Evolutionary conservation across 805 yeast species (phyloP).

Genomic region (Nakazawaea pomicola): DNA sequence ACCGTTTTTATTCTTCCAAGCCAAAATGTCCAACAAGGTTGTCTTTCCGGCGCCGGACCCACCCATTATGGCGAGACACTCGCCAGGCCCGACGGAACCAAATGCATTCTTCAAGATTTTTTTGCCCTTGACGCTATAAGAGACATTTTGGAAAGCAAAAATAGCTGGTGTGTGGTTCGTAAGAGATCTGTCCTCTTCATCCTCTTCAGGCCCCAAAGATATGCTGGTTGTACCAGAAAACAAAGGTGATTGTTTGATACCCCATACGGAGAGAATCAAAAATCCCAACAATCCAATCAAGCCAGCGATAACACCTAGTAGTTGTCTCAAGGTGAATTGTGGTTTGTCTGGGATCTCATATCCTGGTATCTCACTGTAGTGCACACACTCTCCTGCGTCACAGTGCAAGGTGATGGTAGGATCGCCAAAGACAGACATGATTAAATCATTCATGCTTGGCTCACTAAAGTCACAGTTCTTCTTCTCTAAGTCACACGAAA

Average conservation of each 20-base stretch:
- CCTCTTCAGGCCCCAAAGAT: constrained; percentile 23
- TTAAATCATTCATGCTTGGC: constrained; percentile 93
- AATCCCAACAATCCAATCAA: constrained; percentile 37
- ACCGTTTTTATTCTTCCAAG: constrained; percentile 84
- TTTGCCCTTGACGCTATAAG: constrained; percentile 51
- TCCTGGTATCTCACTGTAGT: constrained; percentile 90
- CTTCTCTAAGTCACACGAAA: constrained; percentile 64
- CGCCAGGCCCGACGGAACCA: constrained; percentile 82
- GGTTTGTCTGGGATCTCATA: constrained; percentile 61
- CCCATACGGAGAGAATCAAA: constrained; percentile 39
- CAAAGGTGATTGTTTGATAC: constrained; percentile 56
- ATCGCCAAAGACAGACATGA: constrained; percentile 91
- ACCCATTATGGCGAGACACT: constrained; percentile 94
- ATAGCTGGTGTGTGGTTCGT: constrained; percentile 61
- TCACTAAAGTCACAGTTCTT: constrained; percentile 78
- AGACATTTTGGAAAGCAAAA: constrained; percentile 68
- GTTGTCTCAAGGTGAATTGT: constrained; percentile 37
- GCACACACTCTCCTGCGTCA: constrained; percentile 85
- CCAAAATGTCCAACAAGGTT: constrained; percentile 84
- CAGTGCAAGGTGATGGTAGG: constrained; percentile 79
- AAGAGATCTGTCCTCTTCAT: constrained; percentile 40
- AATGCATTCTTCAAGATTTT: constrained; percentile 57
- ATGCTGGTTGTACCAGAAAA: constrained; percentile 32
- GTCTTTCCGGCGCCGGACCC: constrained; percentile 99
- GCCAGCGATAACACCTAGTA: constrained; percentile 39